Evolutionary conservation across 495 filamentous ascomycete genomes (phyloP).

Genomic region (Talaromyces nanjingensis): DNA sequence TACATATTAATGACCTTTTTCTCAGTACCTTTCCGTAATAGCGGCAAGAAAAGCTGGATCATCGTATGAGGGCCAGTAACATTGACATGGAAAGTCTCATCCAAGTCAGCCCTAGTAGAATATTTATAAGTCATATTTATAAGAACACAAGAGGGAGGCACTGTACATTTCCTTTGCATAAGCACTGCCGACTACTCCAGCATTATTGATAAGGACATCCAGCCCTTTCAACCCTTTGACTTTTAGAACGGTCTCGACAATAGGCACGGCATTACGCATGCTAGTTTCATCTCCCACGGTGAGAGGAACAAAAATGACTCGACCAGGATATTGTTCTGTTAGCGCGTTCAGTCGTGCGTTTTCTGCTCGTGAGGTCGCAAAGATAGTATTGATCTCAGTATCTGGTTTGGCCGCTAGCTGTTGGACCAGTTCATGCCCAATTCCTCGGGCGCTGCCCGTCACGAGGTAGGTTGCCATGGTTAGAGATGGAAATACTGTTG

Average conservation of each 20-base stretch:
- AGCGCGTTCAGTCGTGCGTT: conserved; percentile 22
- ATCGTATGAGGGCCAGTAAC: conserved; percentile 36
- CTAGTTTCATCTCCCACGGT: conserved; percentile 37
- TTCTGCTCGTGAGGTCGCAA: conserved; percentile 29
- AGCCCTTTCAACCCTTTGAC: conserved; percentile 27
- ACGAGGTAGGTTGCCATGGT: conserved; percentile 27
- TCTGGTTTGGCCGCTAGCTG: conserved; percentile 23
- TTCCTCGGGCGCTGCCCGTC: conserved; percentile 32
- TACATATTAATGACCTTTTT: conserved; percentile 46
- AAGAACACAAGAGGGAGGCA: conserved; percentile 14
- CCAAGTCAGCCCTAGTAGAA: conserved; percentile 23
- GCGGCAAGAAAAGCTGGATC: conserved; percentile 37
- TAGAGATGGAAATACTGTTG: not conserved
- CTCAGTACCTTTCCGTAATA: conserved; percentile 33
- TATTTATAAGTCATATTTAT: not conserved
- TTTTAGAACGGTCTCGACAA: conserved; percentile 28
- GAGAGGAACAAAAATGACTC: conserved; percentile 37
- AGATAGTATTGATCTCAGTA: conserved; percentile 26
- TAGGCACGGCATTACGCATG: conserved; percentile 32
- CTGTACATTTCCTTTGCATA: conserved; percentile 14
- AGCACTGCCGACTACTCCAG: conserved; percentile 24
- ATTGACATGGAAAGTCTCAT: conserved; percentile 34
- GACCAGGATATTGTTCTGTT: conserved; percentile 15
- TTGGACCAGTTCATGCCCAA: conserved; percentile 30
- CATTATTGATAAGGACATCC: conserved; percentile 50